phyloP scores from a whole-genome alignment of 495 filamentous ascomycete genomes.

The Trichoderma gamsii region DNA sequence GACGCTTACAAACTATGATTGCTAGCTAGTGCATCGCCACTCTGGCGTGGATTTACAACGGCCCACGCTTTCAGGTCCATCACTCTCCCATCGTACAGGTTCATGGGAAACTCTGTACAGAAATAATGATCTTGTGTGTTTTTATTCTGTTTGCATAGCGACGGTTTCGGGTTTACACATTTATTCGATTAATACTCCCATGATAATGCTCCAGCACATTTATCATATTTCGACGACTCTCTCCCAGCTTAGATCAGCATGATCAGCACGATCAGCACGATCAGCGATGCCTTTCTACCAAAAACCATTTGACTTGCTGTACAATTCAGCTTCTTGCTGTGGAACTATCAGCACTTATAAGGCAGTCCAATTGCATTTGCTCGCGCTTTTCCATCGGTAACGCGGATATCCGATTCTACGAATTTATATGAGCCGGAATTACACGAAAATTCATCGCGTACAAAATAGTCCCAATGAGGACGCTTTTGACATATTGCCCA shows the following conservation, averaged over 20 bases:
- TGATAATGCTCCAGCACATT: constrained; percentile 1
- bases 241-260: neutral
- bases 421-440: neutral
- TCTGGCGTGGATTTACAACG: neutral
- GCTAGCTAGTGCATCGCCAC: constrained; percentile 41
- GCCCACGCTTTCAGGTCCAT: neutral
- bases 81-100: neutral
- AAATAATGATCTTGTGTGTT: constrained; percentile 5
- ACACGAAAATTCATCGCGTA: neutral
- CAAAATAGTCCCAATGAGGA: neutral
- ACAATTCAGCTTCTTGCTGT: neutral
- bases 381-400: neutral
- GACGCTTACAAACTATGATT: constrained; percentile 64
- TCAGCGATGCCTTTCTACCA: neutral
- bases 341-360: neutral
- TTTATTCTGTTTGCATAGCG: constrained; percentile 17
- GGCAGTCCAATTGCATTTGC: neutral
- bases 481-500: neutral
- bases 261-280: neutral
- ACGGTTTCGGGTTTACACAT: constrained; percentile 1
- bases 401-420: neutral
- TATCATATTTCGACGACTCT: neutral
- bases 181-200: constrained; percentile 13
- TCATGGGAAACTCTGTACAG: constrained; percentile 1
- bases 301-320: neutral